phyloP scores from a whole-genome alignment of 139 green algal genomes.

The Auxenochlorella pyrenoidosa region DNA sequence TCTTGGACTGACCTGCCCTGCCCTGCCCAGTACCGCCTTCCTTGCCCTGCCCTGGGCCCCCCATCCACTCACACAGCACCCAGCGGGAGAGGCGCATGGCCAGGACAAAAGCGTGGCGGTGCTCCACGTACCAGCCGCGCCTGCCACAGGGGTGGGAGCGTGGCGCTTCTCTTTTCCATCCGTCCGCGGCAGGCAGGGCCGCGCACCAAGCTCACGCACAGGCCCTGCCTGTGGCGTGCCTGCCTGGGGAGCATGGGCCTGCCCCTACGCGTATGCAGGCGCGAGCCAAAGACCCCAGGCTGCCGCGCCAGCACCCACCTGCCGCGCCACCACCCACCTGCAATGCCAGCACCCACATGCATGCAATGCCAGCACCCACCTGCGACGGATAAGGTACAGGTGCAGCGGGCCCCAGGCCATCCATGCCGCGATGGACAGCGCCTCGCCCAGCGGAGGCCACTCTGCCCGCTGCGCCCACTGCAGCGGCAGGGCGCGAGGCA shows the following conservation, averaged over 20 bases:
- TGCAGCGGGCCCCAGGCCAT: slow-evolving; percentile 11
- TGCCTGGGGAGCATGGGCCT: too few relatives aligned
- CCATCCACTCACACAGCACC: background rate
- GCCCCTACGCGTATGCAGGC: too few relatives aligned
- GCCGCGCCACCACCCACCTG: too few relatives aligned
- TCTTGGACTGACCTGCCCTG: background rate
- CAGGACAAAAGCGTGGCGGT: background rate
- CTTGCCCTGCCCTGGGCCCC: background rate
- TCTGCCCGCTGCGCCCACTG: background rate
- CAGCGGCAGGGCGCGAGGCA: too few relatives aligned
- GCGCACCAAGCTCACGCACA: too few relatives aligned
- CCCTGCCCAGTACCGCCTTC: background rate
- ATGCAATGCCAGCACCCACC: background rate
- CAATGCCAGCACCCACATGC: too few relatives aligned
- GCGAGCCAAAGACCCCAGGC: too few relatives aligned
- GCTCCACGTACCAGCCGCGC: background rate
- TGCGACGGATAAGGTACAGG: slow-evolving; percentile 13
- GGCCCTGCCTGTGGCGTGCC: too few relatives aligned
- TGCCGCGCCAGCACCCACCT: too few relatives aligned
- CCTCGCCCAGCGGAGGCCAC: background rate
- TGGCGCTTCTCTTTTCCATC: too few relatives aligned
- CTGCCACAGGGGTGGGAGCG: too few relatives aligned
- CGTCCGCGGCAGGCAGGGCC: background rate
- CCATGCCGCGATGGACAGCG: background rate
- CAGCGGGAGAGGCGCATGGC: background rate